phyloP scores from a whole-genome alignment of 2,329 filamentous ascomycete genomes.

The Cladosporium sp. region DNA sequence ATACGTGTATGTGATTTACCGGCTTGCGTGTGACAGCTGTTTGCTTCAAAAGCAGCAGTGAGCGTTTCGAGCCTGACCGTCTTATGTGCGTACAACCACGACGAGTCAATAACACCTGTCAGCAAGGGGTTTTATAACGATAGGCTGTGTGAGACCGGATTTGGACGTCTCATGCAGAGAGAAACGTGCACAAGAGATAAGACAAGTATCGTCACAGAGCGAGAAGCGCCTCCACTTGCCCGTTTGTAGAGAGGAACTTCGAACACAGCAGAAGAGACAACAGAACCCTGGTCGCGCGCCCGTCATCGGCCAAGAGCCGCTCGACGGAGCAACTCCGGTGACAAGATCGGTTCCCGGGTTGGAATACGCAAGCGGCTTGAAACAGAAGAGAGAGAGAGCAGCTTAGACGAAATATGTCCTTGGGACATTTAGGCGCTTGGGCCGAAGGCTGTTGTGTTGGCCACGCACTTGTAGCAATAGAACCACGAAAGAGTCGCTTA shows the following conservation, averaged over 20 bases:
- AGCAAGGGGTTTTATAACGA: too few species aligned
- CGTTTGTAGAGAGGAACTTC: constrained; percentile 7
- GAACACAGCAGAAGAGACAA: constrained; percentile 1
- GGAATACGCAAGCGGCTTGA: constrained; percentile 5
- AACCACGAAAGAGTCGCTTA: too few species aligned
- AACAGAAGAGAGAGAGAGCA: constrained; percentile 1
- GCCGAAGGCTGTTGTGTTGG: neutral
- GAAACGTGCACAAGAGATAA: neutral
- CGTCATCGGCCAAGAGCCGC: constrained; percentile 7
- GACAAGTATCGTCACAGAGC: neutral
- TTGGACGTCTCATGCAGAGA: neutral
- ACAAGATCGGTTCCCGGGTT: neutral
- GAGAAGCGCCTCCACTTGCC: neutral
- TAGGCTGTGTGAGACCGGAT: too few species aligned
- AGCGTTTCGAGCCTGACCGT: too few species aligned
- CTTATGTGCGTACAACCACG: too few species aligned
- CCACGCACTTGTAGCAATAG: too few species aligned
- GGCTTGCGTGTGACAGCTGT: too few species aligned
- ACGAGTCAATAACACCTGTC: too few species aligned
- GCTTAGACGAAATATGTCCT: neutral
- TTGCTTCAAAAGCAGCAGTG: too few species aligned
- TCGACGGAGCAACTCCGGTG: neutral
- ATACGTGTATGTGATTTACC: too few species aligned
- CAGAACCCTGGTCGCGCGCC: too few species aligned
- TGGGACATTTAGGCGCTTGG: neutral